Evolutionary conservation across 164 flowering plant species (phyloP).

Genomic region (Saururus chinensis): DNA sequence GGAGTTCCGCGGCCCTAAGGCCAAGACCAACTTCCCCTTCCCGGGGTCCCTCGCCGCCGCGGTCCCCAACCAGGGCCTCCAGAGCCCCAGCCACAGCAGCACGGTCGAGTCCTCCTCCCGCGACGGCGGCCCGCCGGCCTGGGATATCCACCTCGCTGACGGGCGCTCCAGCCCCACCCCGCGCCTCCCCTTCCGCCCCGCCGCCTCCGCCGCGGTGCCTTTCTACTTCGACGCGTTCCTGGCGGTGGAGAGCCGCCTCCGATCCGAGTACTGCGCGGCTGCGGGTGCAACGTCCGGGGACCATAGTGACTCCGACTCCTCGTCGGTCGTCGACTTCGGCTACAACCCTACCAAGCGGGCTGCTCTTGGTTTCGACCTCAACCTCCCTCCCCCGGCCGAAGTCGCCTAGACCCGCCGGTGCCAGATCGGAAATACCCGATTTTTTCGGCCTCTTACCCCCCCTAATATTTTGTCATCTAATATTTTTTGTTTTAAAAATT

Average conservation of each 20-base stretch:
- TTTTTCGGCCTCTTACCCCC: background rate
- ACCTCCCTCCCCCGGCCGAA: slow-evolving; percentile 37
- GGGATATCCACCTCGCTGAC: slow-evolving; percentile 23
- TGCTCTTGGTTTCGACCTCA: slow-evolving; percentile 37
- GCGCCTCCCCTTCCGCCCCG: slow-evolving; percentile 12
- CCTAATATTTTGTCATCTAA: background rate
- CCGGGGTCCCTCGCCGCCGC: background rate
- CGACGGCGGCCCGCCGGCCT: slow-evolving; percentile 8
- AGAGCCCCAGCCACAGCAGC: slow-evolving; percentile 65
- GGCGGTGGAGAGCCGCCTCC: slow-evolving; percentile 9
- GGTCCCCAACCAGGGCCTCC: slow-evolving; percentile 24
- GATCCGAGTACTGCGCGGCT: background rate
- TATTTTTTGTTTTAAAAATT: background rate
- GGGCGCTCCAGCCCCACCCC: slow-evolving; percentile 1
- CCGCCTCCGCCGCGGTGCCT: slow-evolving; percentile 6
- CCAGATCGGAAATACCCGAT: background rate
- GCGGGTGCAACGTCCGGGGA: slow-evolving; percentile 9
- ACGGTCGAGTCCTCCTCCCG: slow-evolving; percentile 52
- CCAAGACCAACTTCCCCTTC: slow-evolving; percentile 55
- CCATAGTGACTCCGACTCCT: slow-evolving; percentile 54
- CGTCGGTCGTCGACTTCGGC: slow-evolving; percentile 27
- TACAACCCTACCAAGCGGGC: slow-evolving; percentile 11
- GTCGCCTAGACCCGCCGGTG: slow-evolving; percentile 8
- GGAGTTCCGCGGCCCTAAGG: slow-evolving; percentile 59
- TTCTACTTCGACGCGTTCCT: slow-evolving; percentile 30